Evolutionary conservation across 2,329 filamentous ascomycete species (phyloP), one percentile per base, ranked within the genome.

Genomic region (Xylariales sp.): DNA sequence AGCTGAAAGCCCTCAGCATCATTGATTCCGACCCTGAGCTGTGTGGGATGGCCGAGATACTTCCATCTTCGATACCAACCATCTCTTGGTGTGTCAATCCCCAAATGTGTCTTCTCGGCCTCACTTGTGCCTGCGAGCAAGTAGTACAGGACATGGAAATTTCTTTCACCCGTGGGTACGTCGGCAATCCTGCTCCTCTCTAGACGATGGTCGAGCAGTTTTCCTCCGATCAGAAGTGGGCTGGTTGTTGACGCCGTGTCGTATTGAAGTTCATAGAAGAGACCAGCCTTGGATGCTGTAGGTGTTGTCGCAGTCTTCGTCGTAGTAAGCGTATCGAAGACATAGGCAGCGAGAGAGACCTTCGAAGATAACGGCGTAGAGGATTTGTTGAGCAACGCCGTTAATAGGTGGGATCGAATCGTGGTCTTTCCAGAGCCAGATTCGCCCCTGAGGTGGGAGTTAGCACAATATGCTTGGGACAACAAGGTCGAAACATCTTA

Each of bases 371-470:
- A 71, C 1, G 93, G 93, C 10, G 93, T 97, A 0, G 88, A 89
- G 2, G 90, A 93, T 62, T 90, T 95, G 55, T 84, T 84, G 21
- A 98, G 78, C 40, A 98, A 75, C 1, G 90, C 80, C 18, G 89
- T 85, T 33, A 98, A 72, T 41, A 96, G 71, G 62, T 97, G 93
- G 31, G 88, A 87, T 47, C 93, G 84, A 56, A 97, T 74, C 0
- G 93, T 98, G 0, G 93, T 96, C 70, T 98, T 98, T 54, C 93
- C 93, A 22, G 93, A 84, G 33, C 93, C 93, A 43, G 89, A 95
- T 75, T 98, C 93, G 64, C 93, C 93, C 51, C 90, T 96, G 51
- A 37, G 35, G 10, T 16, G 32, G 12, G 12, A 12, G 33, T 11
- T 24, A 8, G 19, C 12, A 10, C n/a, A 40, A 9, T 12, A 25